Base-by-base conservation (phyloP, 73 alveolate genomes). In the Uronychia setigera region DNA sequence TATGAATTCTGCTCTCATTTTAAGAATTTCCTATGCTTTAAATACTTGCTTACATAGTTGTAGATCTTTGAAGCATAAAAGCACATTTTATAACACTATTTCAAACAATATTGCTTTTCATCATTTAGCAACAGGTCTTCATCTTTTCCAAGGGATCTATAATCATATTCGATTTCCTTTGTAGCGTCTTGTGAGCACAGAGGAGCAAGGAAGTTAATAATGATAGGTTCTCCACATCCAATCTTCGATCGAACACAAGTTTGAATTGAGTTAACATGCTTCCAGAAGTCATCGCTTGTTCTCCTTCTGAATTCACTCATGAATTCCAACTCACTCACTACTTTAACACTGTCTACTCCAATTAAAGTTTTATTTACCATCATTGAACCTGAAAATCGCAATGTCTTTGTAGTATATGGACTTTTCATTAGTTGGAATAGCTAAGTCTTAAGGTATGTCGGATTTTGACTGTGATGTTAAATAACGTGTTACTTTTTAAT, bases 31-130 rank as follows among this genome's bases (percentile, higher is more conserved):
- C 33, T 76, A 32, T 26, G 67, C n/a, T 46, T 46, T 11, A 46
- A 5, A n/a, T n/a, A n/a, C 19, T 19, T 46, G n/a, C 67, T 19
- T 46, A 46, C 67, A 57, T 58, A 76, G 27, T 79, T 26, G 58
- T 91, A 83, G 27, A 91, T 79, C 74, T 88, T 91, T 34, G 77
- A 76, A 35, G 84, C 33, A 76, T 91, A 91, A 34, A 78, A 89
- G 75, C 93, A 85, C 80, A 91, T 91, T 76, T 91, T 91, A 80
- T 84, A 86, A 60, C 87, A 60, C 78, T 86, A 83, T 76, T 91
- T 86, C 46, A 91, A 28, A 29, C 96, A 91, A 58, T 86, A 91
- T 58, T 60, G 85, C 35, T 59, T 59, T 60, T 34, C 74, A 57
- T 86, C 93, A 5, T 34, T 74, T 31, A 58, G 1, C 32, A 34